These are phyloP conservation scores for Penicillium nucicola DNA, from an alignment of 495 filamentous ascomycete species.

Conservation along the genomic window DNA sequence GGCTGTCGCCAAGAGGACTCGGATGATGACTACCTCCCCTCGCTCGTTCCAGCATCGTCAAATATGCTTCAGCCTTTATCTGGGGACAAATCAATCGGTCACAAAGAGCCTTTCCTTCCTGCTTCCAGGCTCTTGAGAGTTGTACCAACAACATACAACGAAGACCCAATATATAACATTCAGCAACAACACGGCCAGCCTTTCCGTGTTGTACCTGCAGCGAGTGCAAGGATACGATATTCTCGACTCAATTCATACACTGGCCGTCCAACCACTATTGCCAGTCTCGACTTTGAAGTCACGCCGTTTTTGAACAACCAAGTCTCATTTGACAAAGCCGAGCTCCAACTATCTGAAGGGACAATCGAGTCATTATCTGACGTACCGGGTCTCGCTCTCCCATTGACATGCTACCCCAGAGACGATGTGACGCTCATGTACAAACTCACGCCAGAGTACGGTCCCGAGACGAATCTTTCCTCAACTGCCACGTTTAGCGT, in stretches of 20 bases:
- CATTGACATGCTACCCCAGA: constrained; percentile 69
- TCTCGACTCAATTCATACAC: constrained; percentile 64
- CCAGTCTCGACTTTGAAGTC: constrained; percentile 83
- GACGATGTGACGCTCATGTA: constrained; percentile 87
- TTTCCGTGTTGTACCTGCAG: constrained; percentile 71
- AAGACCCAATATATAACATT: constrained; percentile 61
- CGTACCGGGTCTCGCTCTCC: constrained; percentile 54
- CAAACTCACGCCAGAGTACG: constrained; percentile 64
- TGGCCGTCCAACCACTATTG: constrained; percentile 65
- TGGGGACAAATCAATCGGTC: constrained; percentile 61
- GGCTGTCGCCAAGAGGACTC: constrained; percentile 41
- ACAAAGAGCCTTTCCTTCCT: constrained; percentile 71
- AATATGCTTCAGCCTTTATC: constrained; percentile 80
- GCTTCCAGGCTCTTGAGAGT: constrained; percentile 77
- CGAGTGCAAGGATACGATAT: constrained; percentile 83
- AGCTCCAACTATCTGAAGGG: constrained; percentile 64
- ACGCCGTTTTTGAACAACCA: constrained; percentile 76
- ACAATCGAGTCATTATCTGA: constrained; percentile 65
- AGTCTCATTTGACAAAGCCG: constrained; percentile 63
- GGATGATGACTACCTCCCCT: constrained; percentile 74
- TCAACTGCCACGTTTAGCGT: constrained; percentile 47
- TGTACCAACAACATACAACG: constrained; percentile 57
- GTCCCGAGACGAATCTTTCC: constrained; percentile 46
- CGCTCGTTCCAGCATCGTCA: constrained; percentile 68
- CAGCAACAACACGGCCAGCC: constrained; percentile 59